Conservation (phyloP, 2,329 filamentous ascomycete species). For the Hirsutella rhossiliensis region DNA sequence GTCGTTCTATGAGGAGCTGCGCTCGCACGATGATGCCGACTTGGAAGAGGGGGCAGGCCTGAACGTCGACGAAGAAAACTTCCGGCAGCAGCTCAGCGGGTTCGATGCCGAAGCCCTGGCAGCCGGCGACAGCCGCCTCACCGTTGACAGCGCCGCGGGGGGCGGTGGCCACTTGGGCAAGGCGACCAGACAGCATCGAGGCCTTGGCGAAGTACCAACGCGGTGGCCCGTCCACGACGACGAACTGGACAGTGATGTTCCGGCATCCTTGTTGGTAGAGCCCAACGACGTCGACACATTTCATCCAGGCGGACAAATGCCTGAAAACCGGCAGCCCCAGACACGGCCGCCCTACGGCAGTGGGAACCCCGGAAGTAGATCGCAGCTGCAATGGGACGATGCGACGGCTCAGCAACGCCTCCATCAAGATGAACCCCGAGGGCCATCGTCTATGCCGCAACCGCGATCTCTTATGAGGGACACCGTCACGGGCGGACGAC, state of each 20-base stretch:
- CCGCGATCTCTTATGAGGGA: conserved; percentile 16
- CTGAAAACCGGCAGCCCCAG: background rate
- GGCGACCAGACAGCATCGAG: conserved; percentile 1
- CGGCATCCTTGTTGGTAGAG: conserved; percentile 51
- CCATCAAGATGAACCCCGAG: conserved; percentile 26
- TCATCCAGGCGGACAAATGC: background rate
- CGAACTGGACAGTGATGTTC: conserved; percentile 48
- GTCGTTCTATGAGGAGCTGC: conserved; percentile 39
- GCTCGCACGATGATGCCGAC: conserved; percentile 27
- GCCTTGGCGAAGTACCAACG: conserved; percentile 4
- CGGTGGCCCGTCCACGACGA: conserved; percentile 29
- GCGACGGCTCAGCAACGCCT: conserved; percentile 38
- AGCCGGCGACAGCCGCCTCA: conserved; percentile 33
- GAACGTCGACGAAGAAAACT: conserved; percentile 40
- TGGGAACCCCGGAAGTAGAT: conserved; percentile 9
- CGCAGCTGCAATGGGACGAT: conserved; percentile 42
- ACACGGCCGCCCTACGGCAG: background rate
- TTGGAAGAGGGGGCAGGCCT: conserved; percentile 28
- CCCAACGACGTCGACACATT: conserved; percentile 12
- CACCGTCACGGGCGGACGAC: conserved; percentile 20
- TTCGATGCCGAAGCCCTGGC: conserved; percentile 34
- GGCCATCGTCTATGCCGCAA: conserved; percentile 7
- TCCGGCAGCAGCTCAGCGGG: conserved; percentile 37
- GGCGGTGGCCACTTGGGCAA: conserved; percentile 4
- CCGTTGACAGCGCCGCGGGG: conserved; percentile 23